Conservation (phyloP, 2,329 filamentous ascomycete species). For the Xylariaceae sp. region DNA sequence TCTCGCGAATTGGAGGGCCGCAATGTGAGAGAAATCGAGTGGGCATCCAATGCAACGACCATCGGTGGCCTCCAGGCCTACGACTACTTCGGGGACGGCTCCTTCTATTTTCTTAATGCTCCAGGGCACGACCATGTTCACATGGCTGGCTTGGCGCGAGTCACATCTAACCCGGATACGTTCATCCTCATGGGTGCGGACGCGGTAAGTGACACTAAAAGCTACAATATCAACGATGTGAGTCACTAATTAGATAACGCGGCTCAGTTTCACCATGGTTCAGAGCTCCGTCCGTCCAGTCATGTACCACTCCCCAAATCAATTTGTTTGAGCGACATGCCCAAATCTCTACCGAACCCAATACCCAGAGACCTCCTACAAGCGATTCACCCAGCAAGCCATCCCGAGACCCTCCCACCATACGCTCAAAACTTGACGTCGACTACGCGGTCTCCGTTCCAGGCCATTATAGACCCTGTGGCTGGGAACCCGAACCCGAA, state of each 20-base stretch:
- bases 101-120: slow-evolving; percentile 44
- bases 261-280: no score
- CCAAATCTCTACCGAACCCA: neutral
- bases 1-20: slow-evolving; percentile 35
- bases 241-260: no score
- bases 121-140: slow-evolving; percentile 44
- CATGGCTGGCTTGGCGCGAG: slow-evolving; percentile 47
- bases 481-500: neutral
- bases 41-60: slow-evolving; percentile 18
- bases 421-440: no score
- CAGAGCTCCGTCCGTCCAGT: neutral
- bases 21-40: slow-evolving; percentile 35
- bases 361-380: neutral
- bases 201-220: no score
- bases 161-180: slow-evolving; percentile 38
- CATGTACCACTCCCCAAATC: no score
- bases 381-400: no score
- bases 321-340: no score
- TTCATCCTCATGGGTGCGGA: slow-evolving; percentile 53
- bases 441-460: no score
- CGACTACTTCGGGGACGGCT: slow-evolving; percentile 46
- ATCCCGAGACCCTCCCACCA: no score
- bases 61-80: slow-evolving; percentile 37
- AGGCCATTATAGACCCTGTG: neutral
- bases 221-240: no score